Evolutionary conservation across 2,329 filamentous ascomycete genomes (phyloP), one percentile per base, ranked within the genome.

Genomic region (Meredithiella fracta): DNA sequence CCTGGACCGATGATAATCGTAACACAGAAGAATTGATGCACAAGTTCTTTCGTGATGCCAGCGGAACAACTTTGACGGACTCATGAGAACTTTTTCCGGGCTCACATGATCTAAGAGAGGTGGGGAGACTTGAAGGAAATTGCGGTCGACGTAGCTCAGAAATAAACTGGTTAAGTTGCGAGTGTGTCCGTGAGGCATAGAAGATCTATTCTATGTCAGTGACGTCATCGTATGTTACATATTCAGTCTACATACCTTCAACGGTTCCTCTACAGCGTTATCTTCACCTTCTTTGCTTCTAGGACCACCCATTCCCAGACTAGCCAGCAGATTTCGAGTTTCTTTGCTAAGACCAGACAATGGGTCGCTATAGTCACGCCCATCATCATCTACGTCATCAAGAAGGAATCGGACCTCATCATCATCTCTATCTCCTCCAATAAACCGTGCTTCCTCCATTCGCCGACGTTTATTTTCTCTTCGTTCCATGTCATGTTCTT

Each of bases 121-220:
- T 60, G 0, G 80, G 78, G 2, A 92, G 67, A 1, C 84, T 86
- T 0, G 86, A 75, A 3, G 89, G 86, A 59, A 94, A 80, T 0
- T 71, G 70, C n/a, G 94, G 86, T 26, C 87, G 80, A 1, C 83
- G 79, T 52, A 96, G 70, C 66, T 96, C 90, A 44, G 81, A 77
- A 17, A 91, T 82, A 67, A 96, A 94, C 65, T 96, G 90, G 1
- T 85, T 84, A 14, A 96, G 70, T 64, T 96, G 90, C 2, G 90
- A 96, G 67, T 96, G 90, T 1, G 90, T 96, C 64, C 90, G 79
- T 6, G 90, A 96, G 56, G 89, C 92, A 69, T 91, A 95, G 67
- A 86, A 94, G 53, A 96, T 86, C 73, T 81, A 54, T 14, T 22
- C 6, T 7, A 49, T 38, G 67, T 68, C 66, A 70, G 65, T 22